Percentiles rank a stretch among this genome's conserved stretches.
phyloP scores from a whole-genome alignment of 495 filamentous ascomycete genomes.

The Neurospora sublineolata region DNA sequence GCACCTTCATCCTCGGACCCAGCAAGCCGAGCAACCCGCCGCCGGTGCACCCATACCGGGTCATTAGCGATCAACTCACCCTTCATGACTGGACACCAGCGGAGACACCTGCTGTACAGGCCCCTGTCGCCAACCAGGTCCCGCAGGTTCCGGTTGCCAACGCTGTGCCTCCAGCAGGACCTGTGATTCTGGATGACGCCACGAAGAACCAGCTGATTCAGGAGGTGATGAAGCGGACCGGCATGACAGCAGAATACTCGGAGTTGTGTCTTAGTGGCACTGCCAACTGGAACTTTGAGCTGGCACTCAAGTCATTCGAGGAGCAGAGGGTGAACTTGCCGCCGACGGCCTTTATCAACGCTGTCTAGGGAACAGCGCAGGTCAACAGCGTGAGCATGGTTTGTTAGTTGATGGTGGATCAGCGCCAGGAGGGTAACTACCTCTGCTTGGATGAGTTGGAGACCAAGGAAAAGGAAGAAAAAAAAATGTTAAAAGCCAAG shows the following conservation, averaged over 20 bases:
- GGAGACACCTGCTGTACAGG: slow-evolving; percentile 5
- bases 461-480: neutral
- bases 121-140: neutral
- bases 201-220: slow-evolving; percentile 49
- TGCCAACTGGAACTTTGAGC: slow-evolving; percentile 64
- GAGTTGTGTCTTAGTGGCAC: slow-evolving; percentile 51
- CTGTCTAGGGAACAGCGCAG: slow-evolving; percentile 2
- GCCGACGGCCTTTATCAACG: slow-evolving; percentile 23
- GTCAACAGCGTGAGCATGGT: neutral
- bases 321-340: slow-evolving; percentile 37
- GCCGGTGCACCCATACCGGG: slow-evolving; percentile 40
- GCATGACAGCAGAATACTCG: slow-evolving; percentile 62
- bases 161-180: slow-evolving; percentile 7
- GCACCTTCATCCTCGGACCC: slow-evolving; percentile 74
- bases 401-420: neutral
- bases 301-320: slow-evolving; percentile 55
- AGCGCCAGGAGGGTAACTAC: neutral
- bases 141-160: neutral
- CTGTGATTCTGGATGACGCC: slow-evolving; percentile 23
- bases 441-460: neutral
- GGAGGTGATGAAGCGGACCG: slow-evolving; percentile 55
- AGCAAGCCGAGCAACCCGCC: slow-evolving; percentile 40
- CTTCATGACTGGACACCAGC: slow-evolving; percentile 40
- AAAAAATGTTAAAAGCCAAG: neutral
- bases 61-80: slow-evolving; percentile 69